Evolutionary conservation across 345 rosid species (phyloP).

Genomic region (Linum trigynum): DNA sequence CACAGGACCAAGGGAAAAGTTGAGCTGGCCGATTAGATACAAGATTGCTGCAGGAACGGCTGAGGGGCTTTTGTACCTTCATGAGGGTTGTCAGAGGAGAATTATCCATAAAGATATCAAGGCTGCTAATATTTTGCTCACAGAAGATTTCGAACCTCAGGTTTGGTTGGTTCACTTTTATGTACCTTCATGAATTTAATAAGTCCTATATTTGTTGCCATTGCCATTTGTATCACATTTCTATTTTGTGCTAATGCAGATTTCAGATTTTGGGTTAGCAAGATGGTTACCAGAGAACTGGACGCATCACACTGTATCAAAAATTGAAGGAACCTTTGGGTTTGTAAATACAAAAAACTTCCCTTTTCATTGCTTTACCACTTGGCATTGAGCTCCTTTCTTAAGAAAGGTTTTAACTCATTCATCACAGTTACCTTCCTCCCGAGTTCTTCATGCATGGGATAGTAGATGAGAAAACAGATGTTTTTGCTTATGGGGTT

Average conservation of each 20-base stretch:
- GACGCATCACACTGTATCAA: conserved; percentile 73
- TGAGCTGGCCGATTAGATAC: conserved; percentile 54
- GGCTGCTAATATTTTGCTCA: conserved; percentile 79
- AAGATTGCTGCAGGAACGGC: conserved; percentile 81
- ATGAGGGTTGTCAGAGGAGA: conserved; percentile 84
- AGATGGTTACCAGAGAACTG: conserved; percentile 93
- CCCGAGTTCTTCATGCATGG: conserved; percentile 95
- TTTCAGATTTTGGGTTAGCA: conserved; percentile 94
- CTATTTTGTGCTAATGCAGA: conserved; percentile 30
- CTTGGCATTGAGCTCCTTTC: not conserved
- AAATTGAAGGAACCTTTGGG: conserved; percentile 97
- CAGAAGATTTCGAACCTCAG: conserved; percentile 80
- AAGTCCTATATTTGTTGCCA: too few relatives aligned
- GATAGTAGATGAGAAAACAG: conserved; percentile 85
- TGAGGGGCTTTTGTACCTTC: conserved; percentile 70
- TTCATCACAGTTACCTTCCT: conserved; percentile 57
- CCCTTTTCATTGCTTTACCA: not conserved
- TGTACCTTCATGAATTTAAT: too few relatives aligned
- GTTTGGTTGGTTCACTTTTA: conserved; percentile 16
- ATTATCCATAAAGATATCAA: conserved; percentile 92
- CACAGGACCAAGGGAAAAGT: conserved; percentile 49
- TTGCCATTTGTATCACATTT: not conserved
- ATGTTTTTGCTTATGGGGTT: conserved; percentile 83
- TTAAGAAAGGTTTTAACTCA: not conserved
- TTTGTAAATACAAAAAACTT: conserved; percentile 19